phyloP scores from a whole-genome alignment of 2,329 filamentous ascomycete species.

The Hypoxylon sp. region DNA sequence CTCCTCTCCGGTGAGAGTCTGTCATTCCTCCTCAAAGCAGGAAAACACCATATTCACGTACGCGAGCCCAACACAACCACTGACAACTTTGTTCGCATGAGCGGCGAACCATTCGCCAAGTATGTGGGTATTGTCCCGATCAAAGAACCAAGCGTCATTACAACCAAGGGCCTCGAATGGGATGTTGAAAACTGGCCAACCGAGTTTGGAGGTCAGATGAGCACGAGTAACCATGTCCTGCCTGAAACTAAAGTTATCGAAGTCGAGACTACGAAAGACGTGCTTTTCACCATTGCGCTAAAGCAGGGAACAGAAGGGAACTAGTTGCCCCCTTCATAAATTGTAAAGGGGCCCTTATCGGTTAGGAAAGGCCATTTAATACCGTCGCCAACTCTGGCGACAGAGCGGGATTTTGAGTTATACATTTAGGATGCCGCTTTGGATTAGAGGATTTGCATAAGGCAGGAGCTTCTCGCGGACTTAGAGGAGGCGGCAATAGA shows the following conservation, averaged over 20 bases:
- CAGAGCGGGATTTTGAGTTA: background rate
- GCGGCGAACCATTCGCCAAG: conserved; percentile 73
- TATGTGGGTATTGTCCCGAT: conserved; percentile 91
- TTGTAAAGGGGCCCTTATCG: no score
- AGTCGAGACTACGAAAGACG: conserved; percentile 73
- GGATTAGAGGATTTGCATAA: conserved; percentile 1
- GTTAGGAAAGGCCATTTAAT: background rate
- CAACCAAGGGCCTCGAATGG: conserved; percentile 88
- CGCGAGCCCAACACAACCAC: conserved; percentile 58
- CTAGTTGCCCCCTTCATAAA: background rate
- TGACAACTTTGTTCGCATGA: conserved; percentile 26
- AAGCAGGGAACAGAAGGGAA: conserved; percentile 42
- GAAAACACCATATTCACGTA: conserved; percentile 77
- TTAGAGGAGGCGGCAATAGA: conserved; percentile 7
- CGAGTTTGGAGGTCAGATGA: conserved; percentile 79
- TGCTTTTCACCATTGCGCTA: conserved; percentile 83
- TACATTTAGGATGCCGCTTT: conserved; percentile 1
- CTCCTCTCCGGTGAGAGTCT: conserved; percentile 86
- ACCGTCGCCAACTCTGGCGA: background rate
- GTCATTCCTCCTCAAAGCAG: conserved; percentile 82
- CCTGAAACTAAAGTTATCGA: conserved; percentile 72
- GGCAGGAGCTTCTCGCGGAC: background rate
- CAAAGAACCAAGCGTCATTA: conserved; percentile 82
- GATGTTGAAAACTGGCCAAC: conserved; percentile 88
- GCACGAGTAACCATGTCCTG: conserved; percentile 84